Evolutionary conservation across 495 filamentous ascomycete genomes (phyloP).

Genomic region (Hypoxylon trugodes): DNA sequence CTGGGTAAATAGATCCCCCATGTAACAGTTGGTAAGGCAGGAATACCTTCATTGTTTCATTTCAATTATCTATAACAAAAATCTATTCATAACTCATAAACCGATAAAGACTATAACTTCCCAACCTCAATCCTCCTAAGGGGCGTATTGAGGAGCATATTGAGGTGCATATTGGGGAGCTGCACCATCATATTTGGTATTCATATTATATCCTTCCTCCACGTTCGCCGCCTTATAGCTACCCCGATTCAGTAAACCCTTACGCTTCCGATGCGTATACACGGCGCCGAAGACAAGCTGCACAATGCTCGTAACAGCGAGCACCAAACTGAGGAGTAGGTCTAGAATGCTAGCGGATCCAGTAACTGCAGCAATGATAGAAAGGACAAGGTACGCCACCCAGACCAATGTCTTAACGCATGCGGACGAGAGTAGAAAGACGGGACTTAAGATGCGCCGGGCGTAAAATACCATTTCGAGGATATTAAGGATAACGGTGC

Average conservation of each 20-base stretch:
- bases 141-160: no score
- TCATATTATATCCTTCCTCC: not conserved
- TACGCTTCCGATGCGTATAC: conserved; percentile 12
- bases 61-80: no score
- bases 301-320: not conserved
- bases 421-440: conserved; percentile 3
- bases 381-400: not conserved
- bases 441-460: conserved; percentile 1
- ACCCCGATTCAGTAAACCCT: not conserved
- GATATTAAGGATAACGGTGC: not conserved
- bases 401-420: conserved; percentile 13
- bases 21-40: no score
- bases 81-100: no score
- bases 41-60: no score
- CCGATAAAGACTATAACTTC: no score
- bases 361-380: not conserved
- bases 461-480: conserved; percentile 3
- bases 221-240: not conserved
- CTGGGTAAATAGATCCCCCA: no score
- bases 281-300: conserved; percentile 10
- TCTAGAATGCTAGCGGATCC: conserved; percentile 1
- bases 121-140: no score
- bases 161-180: no score
- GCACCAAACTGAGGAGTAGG: not conserved
- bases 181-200: not conserved